These are phyloP conservation scores for Rhododendron kiyosumense DNA, from an alignment of 148 eudicot species.

Conservation along the genomic window DNA sequence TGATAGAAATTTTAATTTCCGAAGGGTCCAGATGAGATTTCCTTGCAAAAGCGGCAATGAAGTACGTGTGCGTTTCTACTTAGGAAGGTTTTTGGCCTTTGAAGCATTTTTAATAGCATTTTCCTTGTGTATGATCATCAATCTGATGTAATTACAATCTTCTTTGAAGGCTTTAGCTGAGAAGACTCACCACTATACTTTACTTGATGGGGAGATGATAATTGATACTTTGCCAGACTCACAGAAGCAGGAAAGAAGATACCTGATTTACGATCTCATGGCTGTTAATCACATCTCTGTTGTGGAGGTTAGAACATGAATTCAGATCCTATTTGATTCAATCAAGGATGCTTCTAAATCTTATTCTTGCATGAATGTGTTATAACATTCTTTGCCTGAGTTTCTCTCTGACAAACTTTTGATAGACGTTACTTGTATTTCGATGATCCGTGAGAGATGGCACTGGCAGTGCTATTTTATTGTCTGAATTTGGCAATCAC, in stretches of 20 bases:
- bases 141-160: constrained; percentile 21
- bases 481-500: neutral
- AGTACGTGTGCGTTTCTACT: constrained; percentile 27
- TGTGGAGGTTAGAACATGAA: constrained; percentile 50
- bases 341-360: neutral
- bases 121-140: neutral
- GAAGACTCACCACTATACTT: constrained; percentile 74
- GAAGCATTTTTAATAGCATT: neutral
- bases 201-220: constrained; percentile 98
- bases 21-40: constrained; percentile 98
- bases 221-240: constrained; percentile 75
- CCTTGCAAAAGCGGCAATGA: constrained; percentile 76
- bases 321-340: neutral
- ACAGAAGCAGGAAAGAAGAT: constrained; percentile 91
- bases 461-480: neutral
- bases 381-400: neutral
- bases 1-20: constrained; percentile 82
- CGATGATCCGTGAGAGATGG: neutral
- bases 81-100: neutral
- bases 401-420: neutral
- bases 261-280: constrained; percentile 92
- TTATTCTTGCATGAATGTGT: constrained; percentile 3
- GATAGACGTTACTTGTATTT: neutral
- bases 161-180: constrained; percentile 39
- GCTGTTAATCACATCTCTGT: constrained; percentile 68